Percentiles rank a stretch among this genome's conserved stretches.
These are phyloP conservation scores for Diaporthe sp. DNA, from an alignment of 2,329 filamentous ascomycete species.

Conservation along the genomic window DNA sequence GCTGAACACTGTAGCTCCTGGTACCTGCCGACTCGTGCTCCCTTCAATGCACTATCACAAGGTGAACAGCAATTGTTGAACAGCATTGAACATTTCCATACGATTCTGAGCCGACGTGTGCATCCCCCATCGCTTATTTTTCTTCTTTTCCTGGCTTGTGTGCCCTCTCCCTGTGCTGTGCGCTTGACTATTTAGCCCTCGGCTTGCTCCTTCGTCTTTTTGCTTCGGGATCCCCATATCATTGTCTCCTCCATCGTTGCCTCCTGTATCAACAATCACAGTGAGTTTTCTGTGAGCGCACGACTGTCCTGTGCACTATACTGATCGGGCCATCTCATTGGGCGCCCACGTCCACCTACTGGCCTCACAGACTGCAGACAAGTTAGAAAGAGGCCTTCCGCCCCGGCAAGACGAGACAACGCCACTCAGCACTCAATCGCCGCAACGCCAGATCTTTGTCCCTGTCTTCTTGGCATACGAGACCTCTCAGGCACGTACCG, in stretches of 20 bases:
- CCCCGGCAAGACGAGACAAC: neutral
- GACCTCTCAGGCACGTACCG: neutral
- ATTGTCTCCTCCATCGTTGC: neutral
- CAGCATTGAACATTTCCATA: neutral
- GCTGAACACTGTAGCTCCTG: neutral
- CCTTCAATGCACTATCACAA: neutral
- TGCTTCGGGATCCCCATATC: neutral
- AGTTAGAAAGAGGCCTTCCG: neutral
- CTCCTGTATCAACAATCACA: neutral
- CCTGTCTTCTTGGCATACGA: neutral
- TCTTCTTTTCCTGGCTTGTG: neutral
- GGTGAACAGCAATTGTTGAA: neutral
- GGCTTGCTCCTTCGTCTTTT: neutral
- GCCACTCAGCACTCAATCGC: neutral
- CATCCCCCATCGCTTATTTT: neutral
- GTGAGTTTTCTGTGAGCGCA: neutral
- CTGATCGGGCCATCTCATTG: neutral
- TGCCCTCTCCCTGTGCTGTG: neutral
- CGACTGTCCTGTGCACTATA: neutral
- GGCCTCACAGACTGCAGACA: neutral
- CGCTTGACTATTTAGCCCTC: slow-evolving; percentile 20
- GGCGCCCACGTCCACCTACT: neutral
- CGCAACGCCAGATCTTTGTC: neutral
- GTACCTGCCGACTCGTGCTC: slow-evolving; percentile 19
- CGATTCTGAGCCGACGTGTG: neutral